phyloP scores from a whole-genome alignment of 2,329 filamentous ascomycete genomes.

The Apiospora aurea region DNA sequence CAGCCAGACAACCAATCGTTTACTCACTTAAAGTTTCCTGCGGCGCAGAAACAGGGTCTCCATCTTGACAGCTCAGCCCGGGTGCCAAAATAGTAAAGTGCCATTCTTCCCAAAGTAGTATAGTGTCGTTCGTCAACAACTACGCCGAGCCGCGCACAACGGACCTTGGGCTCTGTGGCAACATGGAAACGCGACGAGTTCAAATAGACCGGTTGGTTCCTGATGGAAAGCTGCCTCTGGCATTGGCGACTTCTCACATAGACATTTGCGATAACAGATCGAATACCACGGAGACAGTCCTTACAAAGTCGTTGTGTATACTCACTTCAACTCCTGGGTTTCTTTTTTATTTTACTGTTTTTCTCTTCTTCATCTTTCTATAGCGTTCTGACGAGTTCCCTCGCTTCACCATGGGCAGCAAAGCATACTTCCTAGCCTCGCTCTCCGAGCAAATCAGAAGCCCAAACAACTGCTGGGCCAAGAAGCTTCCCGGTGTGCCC shows the following conservation, averaged over 20 bases:
- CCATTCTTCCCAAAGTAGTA: neutral
- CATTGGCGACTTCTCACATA: neutral
- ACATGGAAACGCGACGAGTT: neutral
- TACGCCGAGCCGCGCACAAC: neutral
- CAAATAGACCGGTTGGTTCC: neutral
- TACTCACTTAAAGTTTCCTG: neutral
- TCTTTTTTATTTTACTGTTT: neutral
- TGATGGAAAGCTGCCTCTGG: neutral
- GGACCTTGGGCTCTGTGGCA: neutral
- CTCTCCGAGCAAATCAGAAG: slow-evolving; percentile 23
- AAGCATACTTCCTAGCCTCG: neutral
- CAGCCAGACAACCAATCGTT: neutral
- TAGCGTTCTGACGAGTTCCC: neutral
- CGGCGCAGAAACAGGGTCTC: neutral
- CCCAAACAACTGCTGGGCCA: slow-evolving; percentile 30
- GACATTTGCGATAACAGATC: neutral
- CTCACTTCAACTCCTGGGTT: neutral
- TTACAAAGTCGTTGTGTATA: neutral
- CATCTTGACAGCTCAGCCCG: neutral
- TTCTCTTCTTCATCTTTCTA: neutral
- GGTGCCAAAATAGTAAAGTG: neutral
- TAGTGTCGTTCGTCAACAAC: too few relatives aligned
- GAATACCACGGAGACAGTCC: neutral
- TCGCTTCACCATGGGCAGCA: neutral
- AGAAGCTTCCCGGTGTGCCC: slow-evolving; percentile 25